Evolutionary conservation across 78 protist genomes (phyloP).

Genomic region (Polysphondylium violaceum): DNA sequence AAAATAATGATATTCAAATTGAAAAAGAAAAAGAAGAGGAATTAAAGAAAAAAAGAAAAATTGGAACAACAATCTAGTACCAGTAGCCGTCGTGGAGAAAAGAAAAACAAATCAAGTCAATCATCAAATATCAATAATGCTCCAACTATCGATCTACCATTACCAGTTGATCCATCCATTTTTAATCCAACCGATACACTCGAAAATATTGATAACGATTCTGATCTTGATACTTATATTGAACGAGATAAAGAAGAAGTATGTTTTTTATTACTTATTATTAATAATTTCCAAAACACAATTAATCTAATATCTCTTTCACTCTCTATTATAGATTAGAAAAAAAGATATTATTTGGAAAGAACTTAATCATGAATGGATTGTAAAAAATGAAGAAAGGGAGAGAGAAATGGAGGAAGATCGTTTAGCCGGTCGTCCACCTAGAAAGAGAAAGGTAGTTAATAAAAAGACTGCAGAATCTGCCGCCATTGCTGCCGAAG

Average conservation of each 20-base stretch:
- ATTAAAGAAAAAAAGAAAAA: no score
- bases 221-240: constrained; percentile 45
- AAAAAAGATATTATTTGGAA: constrained; percentile 53
- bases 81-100: no score
- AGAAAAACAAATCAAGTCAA: no score
- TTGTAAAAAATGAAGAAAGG: constrained; percentile 29
- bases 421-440: constrained; percentile 47
- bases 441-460: constrained; percentile 36
- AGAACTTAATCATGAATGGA: constrained; percentile 62
- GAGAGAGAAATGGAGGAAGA: constrained; percentile 52
- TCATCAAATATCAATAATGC: no score
- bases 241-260: constrained; percentile 34
- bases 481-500: constrained; percentile 35
- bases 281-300: background rate
- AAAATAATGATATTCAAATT: no score
- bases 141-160: no score
- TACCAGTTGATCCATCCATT: constrained; percentile 18
- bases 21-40: no score
- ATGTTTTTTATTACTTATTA: background rate
- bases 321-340: background rate
- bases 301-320: background rate
- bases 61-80: no score
- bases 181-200: constrained; percentile 48
- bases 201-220: constrained; percentile 11
- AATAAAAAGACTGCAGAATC: constrained; percentile 10